Conservation (phyloP, 495 filamentous ascomycete species). For the Aspergillus panamensis region DNA sequence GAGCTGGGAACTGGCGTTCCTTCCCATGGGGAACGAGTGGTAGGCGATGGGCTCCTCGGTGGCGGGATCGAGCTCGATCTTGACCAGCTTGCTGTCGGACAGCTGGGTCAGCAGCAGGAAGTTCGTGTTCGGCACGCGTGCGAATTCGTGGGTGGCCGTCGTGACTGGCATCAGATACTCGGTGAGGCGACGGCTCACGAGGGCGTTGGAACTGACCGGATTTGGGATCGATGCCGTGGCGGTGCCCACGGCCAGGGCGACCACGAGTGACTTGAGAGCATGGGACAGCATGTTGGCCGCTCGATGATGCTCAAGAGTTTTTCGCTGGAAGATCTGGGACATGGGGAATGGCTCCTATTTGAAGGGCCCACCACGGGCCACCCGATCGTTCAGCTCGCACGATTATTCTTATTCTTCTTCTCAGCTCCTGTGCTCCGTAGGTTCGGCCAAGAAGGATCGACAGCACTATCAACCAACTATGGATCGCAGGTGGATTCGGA, state of each 20-base stretch:
- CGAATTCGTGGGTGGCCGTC: conserved; percentile 23
- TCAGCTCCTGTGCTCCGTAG: too few relatives aligned
- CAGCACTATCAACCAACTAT: too few relatives aligned
- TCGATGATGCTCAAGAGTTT: neutral
- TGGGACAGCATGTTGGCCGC: neutral
- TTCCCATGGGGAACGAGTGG: conserved; percentile 23
- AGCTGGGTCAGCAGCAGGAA: conserved; percentile 23
- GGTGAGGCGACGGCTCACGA: conserved; percentile 23
- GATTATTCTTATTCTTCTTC: neutral
- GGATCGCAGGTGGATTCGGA: too few relatives aligned
- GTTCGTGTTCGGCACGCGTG: conserved; percentile 22
- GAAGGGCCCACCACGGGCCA: neutral
- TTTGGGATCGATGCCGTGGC: neutral
- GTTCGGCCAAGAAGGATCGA: too few relatives aligned
- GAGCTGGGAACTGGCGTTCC: conserved; percentile 16
- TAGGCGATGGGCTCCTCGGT: conserved; percentile 23
- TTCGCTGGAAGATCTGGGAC: neutral
- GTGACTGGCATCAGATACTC: conserved; percentile 24
- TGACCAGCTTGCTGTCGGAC: conserved; percentile 24
- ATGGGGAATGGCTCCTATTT: neutral
- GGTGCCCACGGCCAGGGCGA: neutral
- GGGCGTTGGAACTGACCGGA: conserved; percentile 2
- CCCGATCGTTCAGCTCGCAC: neutral
- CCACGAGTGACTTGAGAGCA: conserved; percentile 5
- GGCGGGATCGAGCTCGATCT: conserved; percentile 21